Conservation (phyloP, 148 eudicot species). For the Diospyros lotus region DNA sequence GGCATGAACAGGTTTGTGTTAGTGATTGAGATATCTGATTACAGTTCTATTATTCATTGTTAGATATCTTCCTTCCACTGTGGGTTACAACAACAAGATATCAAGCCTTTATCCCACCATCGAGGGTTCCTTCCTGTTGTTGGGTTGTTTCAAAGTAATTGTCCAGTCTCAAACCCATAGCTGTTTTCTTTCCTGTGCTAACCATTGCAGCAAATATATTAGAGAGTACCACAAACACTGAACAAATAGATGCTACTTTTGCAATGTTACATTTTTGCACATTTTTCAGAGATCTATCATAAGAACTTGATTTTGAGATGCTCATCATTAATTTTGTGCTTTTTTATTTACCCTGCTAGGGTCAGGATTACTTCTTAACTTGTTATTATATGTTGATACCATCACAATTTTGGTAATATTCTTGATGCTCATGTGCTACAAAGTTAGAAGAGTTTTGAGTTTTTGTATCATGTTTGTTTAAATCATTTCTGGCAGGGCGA, state of each 20-base stretch:
- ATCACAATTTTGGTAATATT: too few species aligned
- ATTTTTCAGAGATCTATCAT: background rate
- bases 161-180: background rate
- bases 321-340: background rate
- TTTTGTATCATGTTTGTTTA: background rate
- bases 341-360: background rate
- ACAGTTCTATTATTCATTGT: background rate
- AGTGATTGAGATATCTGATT: background rate
- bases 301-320: background rate
- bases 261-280: background rate
- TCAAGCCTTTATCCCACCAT: too few species aligned
- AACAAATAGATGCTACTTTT: background rate
- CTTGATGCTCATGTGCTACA: too few species aligned
- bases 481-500: conserved; percentile 58
- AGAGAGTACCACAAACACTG: background rate
- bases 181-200: background rate
- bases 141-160: background rate
- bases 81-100: background rate
- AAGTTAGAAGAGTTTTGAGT: too few species aligned
- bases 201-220: background rate
- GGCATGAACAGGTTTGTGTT: conserved; percentile 90
- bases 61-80: background rate
- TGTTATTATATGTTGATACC: too few species aligned
- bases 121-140: background rate
- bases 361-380: background rate